Evolutionary conservation across 2,329 filamentous ascomycete species (phyloP).

Genomic region (Aspergillus pseudotamarii): DNA sequence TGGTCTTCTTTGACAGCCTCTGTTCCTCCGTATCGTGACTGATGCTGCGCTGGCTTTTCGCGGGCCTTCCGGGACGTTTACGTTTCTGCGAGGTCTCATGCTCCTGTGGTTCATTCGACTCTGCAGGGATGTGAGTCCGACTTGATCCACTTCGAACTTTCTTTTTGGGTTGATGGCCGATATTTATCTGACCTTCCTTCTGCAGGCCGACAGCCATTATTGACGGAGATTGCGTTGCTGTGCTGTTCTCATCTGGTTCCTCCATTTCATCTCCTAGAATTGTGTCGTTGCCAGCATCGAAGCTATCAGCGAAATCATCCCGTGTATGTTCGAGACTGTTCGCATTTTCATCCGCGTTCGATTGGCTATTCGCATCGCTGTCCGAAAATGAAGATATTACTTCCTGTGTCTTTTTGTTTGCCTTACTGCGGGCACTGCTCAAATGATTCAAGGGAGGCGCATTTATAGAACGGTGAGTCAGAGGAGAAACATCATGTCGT

Average conservation of each 20-base stretch:
- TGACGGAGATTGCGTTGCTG: constrained; percentile 24
- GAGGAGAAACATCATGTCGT: constrained; percentile 36
- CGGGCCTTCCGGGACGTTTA: constrained; percentile 35
- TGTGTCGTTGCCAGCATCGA: constrained; percentile 30
- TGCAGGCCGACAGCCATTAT: constrained; percentile 16
- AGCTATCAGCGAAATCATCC: constrained; percentile 29
- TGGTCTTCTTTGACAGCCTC: constrained; percentile 36
- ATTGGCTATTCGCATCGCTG: constrained; percentile 33
- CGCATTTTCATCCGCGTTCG: constrained; percentile 38
- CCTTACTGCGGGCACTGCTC: constrained; percentile 26
- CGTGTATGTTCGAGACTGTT: constrained; percentile 30
- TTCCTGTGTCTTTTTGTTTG: constrained; percentile 20
- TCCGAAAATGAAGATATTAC: constrained; percentile 39
- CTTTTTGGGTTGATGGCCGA: constrained; percentile 24
- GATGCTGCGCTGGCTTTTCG: constrained; percentile 30
- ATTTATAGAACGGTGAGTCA: constrained; percentile 40
- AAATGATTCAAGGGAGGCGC: constrained; percentile 31
- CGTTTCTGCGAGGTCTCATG: constrained; percentile 26
- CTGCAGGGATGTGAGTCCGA: constrained; percentile 13
- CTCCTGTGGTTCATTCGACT: constrained; percentile 21
- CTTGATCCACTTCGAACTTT: constrained; percentile 9
- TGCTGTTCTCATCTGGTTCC: constrained; percentile 19
- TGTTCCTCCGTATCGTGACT: constrained; percentile 26
- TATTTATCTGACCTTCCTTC: constrained; percentile 15
- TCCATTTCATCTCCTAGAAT: constrained; percentile 21